Conservation (phyloP, 2,329 filamentous ascomycete genomes). For the Ophiocordyceps australis region DNA sequence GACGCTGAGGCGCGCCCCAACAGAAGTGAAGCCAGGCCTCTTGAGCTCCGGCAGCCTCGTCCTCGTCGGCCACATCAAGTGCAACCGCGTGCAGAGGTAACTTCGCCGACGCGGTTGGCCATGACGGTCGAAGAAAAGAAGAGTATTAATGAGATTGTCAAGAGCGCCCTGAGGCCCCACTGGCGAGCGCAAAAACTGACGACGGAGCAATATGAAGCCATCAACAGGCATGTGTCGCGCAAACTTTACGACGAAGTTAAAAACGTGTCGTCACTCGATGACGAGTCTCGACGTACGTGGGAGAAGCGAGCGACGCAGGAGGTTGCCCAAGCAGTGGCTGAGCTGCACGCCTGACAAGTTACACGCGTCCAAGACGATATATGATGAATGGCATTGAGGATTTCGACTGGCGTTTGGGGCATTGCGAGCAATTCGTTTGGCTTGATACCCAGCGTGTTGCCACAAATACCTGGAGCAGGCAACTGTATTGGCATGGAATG, state of each 20-base stretch:
- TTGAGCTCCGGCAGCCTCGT: slow-evolving; percentile 34
- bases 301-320: slow-evolving; percentile 63
- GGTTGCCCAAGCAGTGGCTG: slow-evolving; percentile 56
- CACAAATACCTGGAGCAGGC: slow-evolving; percentile 8
- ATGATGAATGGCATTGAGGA: too few relatives aligned
- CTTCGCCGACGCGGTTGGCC: slow-evolving; percentile 44
- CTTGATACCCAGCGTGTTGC: slow-evolving; percentile 15
- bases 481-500: slow-evolving; percentile 3
- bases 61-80: slow-evolving; percentile 25
- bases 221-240: slow-evolving; percentile 79
- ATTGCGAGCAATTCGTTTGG: slow-evolving; percentile 10
- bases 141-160: slow-evolving; percentile 78
- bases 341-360: slow-evolving; percentile 28
- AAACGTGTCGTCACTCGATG: slow-evolving; percentile 38
- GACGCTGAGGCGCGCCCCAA: slow-evolving; percentile 20
- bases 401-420: slow-evolving; percentile 12
- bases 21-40: slow-evolving; percentile 10
- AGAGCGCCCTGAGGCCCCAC: slow-evolving; percentile 61
- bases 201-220: slow-evolving; percentile 78
- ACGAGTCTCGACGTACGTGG: slow-evolving; percentile 49
- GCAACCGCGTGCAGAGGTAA: slow-evolving; percentile 34
- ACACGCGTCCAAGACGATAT: too few relatives aligned
- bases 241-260: slow-evolving; percentile 61
- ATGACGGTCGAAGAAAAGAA: slow-evolving; percentile 74
- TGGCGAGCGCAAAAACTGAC: slow-evolving; percentile 67